Conservation (phyloP, 805 yeast genomes). For the Sugiyamaella floridensis region DNA sequence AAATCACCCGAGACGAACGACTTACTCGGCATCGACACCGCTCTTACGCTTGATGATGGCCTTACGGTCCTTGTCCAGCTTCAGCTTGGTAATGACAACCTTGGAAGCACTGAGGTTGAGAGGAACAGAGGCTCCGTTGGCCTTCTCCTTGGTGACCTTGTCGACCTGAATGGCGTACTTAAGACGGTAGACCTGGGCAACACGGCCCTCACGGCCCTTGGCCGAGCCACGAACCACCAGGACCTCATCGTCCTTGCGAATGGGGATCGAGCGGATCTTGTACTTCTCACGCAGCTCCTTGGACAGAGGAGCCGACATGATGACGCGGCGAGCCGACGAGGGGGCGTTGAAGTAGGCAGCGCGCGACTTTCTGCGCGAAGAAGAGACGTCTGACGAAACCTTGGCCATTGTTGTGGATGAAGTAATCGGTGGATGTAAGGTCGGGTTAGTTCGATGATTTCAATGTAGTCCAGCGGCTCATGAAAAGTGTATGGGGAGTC, state of each 20-base stretch:
- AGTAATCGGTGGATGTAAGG: background rate
- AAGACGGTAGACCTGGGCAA: constrained; percentile 97
- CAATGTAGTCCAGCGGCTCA: background rate
- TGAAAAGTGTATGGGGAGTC: background rate
- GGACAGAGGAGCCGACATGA: constrained; percentile 97
- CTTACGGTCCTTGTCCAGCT: constrained; percentile 98
- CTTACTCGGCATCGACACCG: constrained; percentile 82
- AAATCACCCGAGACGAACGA: background rate
- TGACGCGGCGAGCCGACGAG: constrained; percentile 86
- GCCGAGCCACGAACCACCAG: constrained; percentile 95
- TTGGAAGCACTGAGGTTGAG: constrained; percentile 97
- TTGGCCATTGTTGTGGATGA: constrained; percentile 45
- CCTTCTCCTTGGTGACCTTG: constrained; percentile 95
- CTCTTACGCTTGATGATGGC: constrained; percentile 96
- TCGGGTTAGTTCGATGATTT: background rate
- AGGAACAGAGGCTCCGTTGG: constrained; percentile 96
- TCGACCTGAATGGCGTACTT: constrained; percentile 94
- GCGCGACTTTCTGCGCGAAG: constrained; percentile 99
- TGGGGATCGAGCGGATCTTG: constrained; percentile 91
- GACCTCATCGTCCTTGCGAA: constrained; percentile 97
- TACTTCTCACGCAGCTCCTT: constrained; percentile 98
- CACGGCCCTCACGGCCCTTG: constrained; percentile 99
- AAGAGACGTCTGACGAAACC: constrained; percentile 88
- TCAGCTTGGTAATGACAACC: constrained; percentile 96
- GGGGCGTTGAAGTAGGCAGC: constrained; percentile 99